These are phyloP conservation scores for Lomentospora prolificans DNA, from an alignment of 2,329 filamentous ascomycete genomes.

Conservation along the genomic window DNA sequence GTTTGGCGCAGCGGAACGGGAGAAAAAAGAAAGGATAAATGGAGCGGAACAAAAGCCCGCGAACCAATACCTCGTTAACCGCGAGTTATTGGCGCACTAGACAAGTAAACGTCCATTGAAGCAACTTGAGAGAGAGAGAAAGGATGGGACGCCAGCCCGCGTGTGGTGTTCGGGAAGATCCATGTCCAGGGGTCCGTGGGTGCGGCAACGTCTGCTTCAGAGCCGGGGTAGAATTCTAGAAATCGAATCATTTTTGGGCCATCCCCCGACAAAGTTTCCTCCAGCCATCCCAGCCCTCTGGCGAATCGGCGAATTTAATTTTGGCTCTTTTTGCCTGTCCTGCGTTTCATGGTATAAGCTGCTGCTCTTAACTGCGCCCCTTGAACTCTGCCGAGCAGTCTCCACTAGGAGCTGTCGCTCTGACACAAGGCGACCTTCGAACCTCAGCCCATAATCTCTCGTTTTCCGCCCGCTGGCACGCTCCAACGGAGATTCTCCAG, in stretches of 20 bases:
- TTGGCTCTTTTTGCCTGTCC: neutral
- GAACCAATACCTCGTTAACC: neutral
- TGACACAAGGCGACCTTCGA: neutral
- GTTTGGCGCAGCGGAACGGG: neutral
- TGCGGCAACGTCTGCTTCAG: constrained; percentile 6
- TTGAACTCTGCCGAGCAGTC: neutral
- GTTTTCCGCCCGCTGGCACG: neutral
- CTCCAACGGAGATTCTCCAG: neutral
- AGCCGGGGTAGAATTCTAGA: constrained; percentile 1
- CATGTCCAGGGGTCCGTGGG: constrained; percentile 2
- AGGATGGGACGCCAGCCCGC: neutral
- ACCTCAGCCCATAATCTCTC: neutral
- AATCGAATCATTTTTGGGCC: constrained; percentile 5
- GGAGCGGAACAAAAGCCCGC: neutral
- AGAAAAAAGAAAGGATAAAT: neutral
- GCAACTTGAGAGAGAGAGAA: neutral
- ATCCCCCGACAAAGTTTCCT: neutral
- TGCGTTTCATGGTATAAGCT: neutral
- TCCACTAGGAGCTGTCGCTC: neutral
- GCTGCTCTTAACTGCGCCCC: neutral
- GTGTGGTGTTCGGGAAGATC: neutral
- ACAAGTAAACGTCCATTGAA: too few species aligned
- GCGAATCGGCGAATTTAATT: neutral
- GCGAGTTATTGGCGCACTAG: neutral
- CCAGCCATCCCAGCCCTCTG: neutral